Conservation (phyloP, 106 monocot genomes). For the Amphibolis antarctica region DNA sequence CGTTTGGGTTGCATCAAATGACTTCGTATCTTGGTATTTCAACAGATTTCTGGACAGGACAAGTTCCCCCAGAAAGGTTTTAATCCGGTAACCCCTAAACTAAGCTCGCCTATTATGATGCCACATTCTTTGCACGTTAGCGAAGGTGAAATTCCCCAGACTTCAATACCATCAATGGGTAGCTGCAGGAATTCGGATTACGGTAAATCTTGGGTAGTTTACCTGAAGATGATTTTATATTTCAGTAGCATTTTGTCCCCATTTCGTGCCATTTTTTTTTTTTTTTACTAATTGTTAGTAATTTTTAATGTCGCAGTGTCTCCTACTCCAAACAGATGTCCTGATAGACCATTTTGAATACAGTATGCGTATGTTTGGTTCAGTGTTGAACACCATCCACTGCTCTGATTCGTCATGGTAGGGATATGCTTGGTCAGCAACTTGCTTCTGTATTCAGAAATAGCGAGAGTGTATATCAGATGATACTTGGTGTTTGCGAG, state of each 20-base stretch:
- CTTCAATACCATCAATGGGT: not conserved
- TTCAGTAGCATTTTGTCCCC: not conserved
- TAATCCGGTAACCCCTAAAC: constrained; percentile 18
- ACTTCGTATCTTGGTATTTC: constrained; percentile 2
- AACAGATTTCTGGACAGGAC: constrained; percentile 74
- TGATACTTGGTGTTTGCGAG: too few species aligned
- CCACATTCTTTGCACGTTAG: constrained; percentile 4
- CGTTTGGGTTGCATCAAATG: too few species aligned
- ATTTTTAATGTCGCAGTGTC: not conserved
- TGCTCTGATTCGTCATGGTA: not conserved
- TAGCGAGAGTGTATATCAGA: too few species aligned
- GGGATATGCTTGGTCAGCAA: too few species aligned
- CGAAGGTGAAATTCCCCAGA: constrained; percentile 7
- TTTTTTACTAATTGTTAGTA: not conserved
- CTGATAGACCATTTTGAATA: constrained; percentile 2
- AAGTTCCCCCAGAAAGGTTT: constrained; percentile 27
- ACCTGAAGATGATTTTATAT: constrained; percentile 14
- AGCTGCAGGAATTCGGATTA: constrained; percentile 8
- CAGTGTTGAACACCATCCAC: not conserved
- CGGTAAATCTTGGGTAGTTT: not conserved
- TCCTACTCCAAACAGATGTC: not conserved
- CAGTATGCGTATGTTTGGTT: constrained; percentile 1
- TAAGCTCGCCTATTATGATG: constrained; percentile 8
- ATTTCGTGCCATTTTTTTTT: not conserved
- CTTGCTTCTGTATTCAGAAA: too few species aligned